These are phyloP conservation scores for Alternaria viburni DNA, from an alignment of 2,329 filamentous ascomycete genomes.

Conservation along the genomic window DNA sequence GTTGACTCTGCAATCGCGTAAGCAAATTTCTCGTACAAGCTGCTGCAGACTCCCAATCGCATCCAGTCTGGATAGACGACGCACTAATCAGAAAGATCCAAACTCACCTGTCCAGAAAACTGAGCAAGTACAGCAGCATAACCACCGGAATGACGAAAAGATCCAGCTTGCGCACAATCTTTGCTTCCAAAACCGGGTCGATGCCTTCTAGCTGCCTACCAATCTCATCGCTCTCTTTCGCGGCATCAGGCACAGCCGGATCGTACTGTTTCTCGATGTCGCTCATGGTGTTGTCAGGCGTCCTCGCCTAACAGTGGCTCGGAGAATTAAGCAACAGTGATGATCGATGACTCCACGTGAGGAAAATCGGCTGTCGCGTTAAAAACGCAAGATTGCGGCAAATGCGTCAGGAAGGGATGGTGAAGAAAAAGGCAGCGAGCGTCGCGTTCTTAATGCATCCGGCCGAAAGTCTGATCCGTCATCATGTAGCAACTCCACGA, in stretches of 20 bases:
- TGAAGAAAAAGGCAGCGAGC: background rate
- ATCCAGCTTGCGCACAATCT: constrained; percentile 70
- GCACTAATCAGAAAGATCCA: background rate
- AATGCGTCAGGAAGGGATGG: background rate
- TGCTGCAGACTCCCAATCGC: background rate
- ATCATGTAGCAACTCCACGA: constrained; percentile 18
- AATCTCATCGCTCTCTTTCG: constrained; percentile 31
- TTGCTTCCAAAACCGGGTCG: constrained; percentile 56
- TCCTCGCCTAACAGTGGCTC: background rate
- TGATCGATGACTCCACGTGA: constrained; percentile 10
- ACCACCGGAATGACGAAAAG: constrained; percentile 68
- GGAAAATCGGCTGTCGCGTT: background rate
- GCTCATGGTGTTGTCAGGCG: constrained; percentile 27
- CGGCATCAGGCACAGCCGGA: constrained; percentile 11
- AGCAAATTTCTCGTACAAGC: background rate
- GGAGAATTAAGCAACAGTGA: background rate
- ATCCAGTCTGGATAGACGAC: background rate
- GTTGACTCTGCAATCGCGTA: constrained; percentile 58
- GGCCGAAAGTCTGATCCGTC: constrained; percentile 25
- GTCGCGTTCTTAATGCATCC: constrained; percentile 15
- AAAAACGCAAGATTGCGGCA: background rate
- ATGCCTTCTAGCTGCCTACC: constrained; percentile 39
- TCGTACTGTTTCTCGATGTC: constrained; percentile 35
- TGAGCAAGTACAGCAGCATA: constrained; percentile 75
- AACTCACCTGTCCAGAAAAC: constrained; percentile 72